A percentile compares a stretch with the other conserved stretches of the same genome.
Conservation (phyloP, 192 early-diverging fungal species). For the Gigaspora rosea region DNA sequence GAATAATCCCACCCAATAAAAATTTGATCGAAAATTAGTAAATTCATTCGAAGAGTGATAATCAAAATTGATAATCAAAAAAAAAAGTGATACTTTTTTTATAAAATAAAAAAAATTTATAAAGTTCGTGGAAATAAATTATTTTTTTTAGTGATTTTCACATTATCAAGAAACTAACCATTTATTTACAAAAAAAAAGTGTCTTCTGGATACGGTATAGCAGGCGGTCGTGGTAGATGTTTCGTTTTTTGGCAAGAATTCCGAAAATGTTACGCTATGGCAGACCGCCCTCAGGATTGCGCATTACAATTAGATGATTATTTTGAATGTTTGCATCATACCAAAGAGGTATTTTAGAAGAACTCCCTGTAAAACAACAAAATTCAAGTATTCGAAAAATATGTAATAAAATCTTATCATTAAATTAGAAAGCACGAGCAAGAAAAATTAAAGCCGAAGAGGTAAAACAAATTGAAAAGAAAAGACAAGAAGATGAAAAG, state of each 20-base stretch:
- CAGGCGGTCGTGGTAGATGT: constrained; percentile 84
- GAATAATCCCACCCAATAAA: no score
- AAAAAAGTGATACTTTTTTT: no score
- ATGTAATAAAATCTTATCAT: not conserved
- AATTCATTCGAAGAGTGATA: no score
- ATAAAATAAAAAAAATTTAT: no score
- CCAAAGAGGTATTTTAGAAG: constrained; percentile 78
- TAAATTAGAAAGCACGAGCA: constrained; percentile 52
- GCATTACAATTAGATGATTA: constrained; percentile 86
- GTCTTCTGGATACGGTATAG: constrained; percentile 69
- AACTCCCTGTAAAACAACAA: not conserved
- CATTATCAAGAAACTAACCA: not conserved
- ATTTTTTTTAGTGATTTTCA: not conserved
- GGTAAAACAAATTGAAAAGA: constrained; percentile 53
- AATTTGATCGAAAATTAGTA: no score
- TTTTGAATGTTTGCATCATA: constrained; percentile 93
- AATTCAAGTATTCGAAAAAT: not conserved
- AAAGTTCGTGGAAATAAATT: no score
- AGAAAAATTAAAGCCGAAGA: constrained; percentile 54
- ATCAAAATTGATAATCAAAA: no score
- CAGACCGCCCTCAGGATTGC: constrained; percentile 78
- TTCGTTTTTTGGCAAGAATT: constrained; percentile 98
- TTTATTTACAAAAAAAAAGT: constrained; percentile 35
- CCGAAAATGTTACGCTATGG: constrained; percentile 87
- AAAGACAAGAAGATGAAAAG: constrained; percentile 43